Conservation (phyloP, 2,329 filamentous ascomycete genomes). For the Ceratocystis ficicola region DNA sequence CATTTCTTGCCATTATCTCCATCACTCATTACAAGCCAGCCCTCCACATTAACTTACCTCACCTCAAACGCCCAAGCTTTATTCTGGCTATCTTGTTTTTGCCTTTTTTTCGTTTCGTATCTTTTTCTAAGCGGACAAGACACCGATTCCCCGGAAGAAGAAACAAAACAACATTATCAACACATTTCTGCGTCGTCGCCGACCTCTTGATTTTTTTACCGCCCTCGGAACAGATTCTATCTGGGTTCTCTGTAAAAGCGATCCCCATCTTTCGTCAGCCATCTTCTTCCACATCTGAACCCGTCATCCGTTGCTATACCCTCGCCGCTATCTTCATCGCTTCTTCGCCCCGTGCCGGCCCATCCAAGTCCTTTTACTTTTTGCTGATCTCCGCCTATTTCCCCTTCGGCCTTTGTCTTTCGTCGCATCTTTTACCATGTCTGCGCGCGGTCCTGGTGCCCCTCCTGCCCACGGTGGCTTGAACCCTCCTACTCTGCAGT, state of each 20-base stretch:
- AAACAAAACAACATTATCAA: conserved; percentile 7
- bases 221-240: neutral
- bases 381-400: neutral
- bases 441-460: conserved; percentile 53
- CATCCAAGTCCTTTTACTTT: neutral
- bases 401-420: neutral
- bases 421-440: conserved; percentile 48
- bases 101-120: neutral
- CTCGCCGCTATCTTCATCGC: neutral
- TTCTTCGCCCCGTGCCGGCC: neutral
- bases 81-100: neutral
- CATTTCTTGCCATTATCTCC: neutral
- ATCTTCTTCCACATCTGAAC: neutral
- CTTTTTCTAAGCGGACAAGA: neutral
- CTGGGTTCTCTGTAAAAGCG: neutral
- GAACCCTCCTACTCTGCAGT: conserved; percentile 90
- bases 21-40: neutral
- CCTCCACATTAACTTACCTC: neutral
- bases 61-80: conserved; percentile 6
- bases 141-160: neutral
- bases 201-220: neutral
- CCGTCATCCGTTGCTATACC: neutral
- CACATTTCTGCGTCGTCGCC: neutral
- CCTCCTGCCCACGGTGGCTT: conserved; percentile 47
- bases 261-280: neutral